Conservation (phyloP, 768 basidiomycete species). For the Suillus hirtellus region DNA sequence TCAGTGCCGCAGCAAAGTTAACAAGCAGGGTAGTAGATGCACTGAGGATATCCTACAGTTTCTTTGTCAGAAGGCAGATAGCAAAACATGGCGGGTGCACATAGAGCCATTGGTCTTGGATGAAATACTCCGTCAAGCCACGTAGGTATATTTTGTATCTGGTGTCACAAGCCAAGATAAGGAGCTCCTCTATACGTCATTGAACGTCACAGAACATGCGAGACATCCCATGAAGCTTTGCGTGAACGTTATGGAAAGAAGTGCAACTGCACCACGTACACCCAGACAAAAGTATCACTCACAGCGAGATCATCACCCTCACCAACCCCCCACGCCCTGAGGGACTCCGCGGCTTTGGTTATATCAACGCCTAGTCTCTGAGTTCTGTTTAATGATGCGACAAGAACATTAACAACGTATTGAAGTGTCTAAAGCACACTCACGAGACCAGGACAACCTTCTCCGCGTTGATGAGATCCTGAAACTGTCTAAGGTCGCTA, state of each 20-base stretch:
- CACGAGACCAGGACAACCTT: constrained; percentile 79
- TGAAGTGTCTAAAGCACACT: constrained; percentile 26
- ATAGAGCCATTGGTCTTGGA: constrained; percentile 4
- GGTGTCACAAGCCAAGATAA: background rate
- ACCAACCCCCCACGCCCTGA: constrained; percentile 71
- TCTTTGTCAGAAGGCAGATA: background rate
- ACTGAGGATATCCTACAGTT: constrained; percentile 65
- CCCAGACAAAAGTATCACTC: constrained; percentile 27
- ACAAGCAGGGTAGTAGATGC: constrained; percentile 67
- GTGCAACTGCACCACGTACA: constrained; percentile 4
- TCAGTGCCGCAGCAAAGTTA: constrained; percentile 66
- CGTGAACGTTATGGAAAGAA: background rate
- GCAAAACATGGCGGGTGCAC: background rate
- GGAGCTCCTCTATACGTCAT: background rate
- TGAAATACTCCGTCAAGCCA: background rate
- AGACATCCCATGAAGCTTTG: background rate
- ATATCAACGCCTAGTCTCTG: constrained; percentile 68
- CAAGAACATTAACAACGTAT: background rate
- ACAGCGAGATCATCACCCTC: constrained; percentile 86
- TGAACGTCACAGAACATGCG: background rate
- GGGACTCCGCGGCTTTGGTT: constrained; percentile 67
- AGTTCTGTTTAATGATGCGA: constrained; percentile 39
- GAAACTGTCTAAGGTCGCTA: constrained; percentile 76
- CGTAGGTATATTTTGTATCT: background rate
- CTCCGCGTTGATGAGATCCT: constrained; percentile 88